Evolutionary conservation across 495 filamentous ascomycete genomes (phyloP).

Genomic region (Hypoxylon fragiforme): DNA sequence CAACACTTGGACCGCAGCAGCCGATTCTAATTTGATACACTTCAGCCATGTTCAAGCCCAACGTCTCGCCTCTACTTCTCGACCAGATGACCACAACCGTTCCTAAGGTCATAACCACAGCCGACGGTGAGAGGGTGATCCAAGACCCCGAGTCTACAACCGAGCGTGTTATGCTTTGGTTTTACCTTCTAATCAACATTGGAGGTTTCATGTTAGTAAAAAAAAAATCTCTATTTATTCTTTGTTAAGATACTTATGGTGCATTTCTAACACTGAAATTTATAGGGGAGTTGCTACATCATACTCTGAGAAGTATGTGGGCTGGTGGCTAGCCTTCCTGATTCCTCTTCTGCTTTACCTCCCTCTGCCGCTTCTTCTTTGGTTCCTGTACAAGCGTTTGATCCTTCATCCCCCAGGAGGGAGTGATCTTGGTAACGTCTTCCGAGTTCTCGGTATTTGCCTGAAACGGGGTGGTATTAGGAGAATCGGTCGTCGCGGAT

Average conservation of each 20-base stretch:
- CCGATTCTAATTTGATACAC: conserved; percentile 5
- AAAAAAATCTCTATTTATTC: no score
- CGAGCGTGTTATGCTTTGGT: conserved; percentile 65
- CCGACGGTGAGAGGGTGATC: conserved; percentile 58
- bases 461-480: conserved; percentile 59
- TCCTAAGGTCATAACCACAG: conserved; percentile 48
- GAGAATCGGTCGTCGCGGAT: conserved; percentile 57
- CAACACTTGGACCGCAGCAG: not conserved
- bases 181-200: conserved; percentile 68
- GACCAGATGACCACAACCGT: conserved; percentile 59
- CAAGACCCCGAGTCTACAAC: conserved; percentile 63
- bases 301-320: conserved; percentile 57
- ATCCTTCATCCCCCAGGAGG: conserved; percentile 56
- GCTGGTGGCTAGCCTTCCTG: conserved; percentile 74
- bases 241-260: no score
- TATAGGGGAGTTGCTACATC: conserved; percentile 56
- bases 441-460: conserved; percentile 56
- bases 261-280: no score
- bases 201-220: conserved; percentile 64
- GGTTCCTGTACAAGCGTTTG: conserved; percentile 55
- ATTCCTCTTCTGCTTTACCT: conserved; percentile 67
- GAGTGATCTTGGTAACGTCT: conserved; percentile 57
- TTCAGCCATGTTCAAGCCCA: conserved; percentile 64
- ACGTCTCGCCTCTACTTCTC: conserved; percentile 63
- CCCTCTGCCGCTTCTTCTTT: conserved; percentile 57